Evolutionary conservation across 176 grass and related monocot genomes (phyloP).

Genomic region (Avena eriantha): DNA sequence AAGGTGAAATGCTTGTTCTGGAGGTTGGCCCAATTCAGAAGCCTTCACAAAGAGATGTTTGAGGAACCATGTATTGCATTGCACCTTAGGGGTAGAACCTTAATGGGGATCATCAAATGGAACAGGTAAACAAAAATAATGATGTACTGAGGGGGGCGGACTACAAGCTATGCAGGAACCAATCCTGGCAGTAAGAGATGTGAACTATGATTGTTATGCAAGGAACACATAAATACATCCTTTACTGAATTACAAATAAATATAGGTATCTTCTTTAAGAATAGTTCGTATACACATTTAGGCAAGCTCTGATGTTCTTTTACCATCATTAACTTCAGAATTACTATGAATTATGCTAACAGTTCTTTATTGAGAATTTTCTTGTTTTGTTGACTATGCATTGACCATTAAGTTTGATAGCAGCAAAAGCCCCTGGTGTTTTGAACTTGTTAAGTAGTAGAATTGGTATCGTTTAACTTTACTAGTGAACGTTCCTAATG

Average conservation of each 20-base stretch:
- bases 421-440: not conserved
- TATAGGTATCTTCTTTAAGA: not conserved
- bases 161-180: not conserved
- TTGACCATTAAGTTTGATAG: not conserved
- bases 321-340: not conserved
- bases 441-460: not conserved
- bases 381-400: not conserved
- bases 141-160: not conserved
- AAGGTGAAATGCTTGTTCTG: not conserved
- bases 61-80: not conserved
- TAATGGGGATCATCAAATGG: not conserved
- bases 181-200: constrained; percentile 8
- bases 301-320: not conserved
- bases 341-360: not conserved
- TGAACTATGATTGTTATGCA: not conserved
- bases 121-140: not conserved
- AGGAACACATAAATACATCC: not conserved
- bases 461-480: not conserved
- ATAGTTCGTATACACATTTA: not conserved
- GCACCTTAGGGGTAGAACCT: not conserved
- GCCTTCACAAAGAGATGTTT: not conserved
- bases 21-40: not conserved
- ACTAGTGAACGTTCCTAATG: not conserved
- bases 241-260: not conserved
- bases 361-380: not conserved